Evolutionary conservation across 768 basidiomycete genomes (phyloP), one percentile per base, ranked within the genome.

Genomic region (Boletus vermiculosoides): DNA sequence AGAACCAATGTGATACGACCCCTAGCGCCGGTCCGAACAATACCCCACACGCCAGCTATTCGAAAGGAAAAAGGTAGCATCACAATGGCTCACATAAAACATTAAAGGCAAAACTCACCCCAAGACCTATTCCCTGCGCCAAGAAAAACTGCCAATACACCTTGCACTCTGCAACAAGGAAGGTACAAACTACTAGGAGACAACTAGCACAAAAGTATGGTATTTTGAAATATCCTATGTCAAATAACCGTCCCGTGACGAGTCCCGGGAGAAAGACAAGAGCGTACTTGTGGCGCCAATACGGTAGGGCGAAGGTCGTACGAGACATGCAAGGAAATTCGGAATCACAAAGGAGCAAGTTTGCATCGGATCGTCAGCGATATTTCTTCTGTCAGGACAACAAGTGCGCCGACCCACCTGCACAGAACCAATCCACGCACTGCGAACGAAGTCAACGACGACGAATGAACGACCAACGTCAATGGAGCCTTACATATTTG

Each of bases 371-470:
- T 41, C 28, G 41, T 45, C 44, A 44, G 46, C 4, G 15, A 40
- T 48, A 30, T 25, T 39, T 34, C 7, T 44, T 13, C 9, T 49
- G 8, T 54, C 25, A 41, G 4, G 1, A 4, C 0, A 33, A 22
- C 3, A 18, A 6, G 1, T 12, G 33, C 8, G 13, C 31, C 57
- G 22, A 57, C 63, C 4, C 45, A 84, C 88, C 74, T 90, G 88
- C 23, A 85, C 73, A 1, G 89, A 91, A 6, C 90, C 89, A 34
- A 92, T 91, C 89, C 88, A 92, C 42, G 88, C 82, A 45, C 88
- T 90, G 57, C 23, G n/a, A 50, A 57, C 8, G 15, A n/a, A 8
- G 36, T 62, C 34, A 59, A 23, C 37, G 7, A 18, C 31, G 10
- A 22, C 22, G 25, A 13, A 28, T 20, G 46, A 30, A 1, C 30